Percentiles rank a stretch among this genome's conserved stretches.
Evolutionary conservation across 1,284 basidiomycete genomes (phyloP).

Genomic region (Microbotryum scabiosae): DNA sequence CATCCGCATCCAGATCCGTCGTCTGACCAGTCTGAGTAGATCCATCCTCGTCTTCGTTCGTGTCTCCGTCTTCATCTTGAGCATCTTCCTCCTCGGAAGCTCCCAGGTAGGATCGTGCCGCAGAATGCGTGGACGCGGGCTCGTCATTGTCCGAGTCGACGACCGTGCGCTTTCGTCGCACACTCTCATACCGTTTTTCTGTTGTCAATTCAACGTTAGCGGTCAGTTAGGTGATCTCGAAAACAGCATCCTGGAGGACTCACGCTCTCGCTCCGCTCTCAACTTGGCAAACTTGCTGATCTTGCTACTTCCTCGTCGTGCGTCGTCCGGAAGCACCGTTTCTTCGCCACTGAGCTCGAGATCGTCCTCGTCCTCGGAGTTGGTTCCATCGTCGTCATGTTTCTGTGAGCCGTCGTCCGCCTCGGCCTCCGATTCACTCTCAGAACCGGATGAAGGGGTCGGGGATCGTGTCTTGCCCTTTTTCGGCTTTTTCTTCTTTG

Average conservation of each 20-base stretch:
- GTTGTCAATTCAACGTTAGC: neutral
- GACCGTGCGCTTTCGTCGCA: neutral
- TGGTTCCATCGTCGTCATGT: neutral
- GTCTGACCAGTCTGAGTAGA: neutral
- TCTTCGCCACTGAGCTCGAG: slow-evolving; percentile 1
- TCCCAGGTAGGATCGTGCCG: neutral
- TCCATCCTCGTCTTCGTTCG: neutral
- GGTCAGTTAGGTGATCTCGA: neutral
- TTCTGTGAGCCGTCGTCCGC: neutral
- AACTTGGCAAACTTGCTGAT: neutral
- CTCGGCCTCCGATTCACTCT: neutral
- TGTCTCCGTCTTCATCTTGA: slow-evolving; percentile 3
- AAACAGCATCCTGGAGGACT: neutral
- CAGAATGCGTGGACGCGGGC: neutral
- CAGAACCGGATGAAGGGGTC: neutral
- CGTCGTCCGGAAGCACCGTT: neutral
- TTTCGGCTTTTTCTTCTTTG: neutral
- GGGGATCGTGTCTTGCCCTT: neutral
- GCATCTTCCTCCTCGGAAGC: slow-evolving; percentile 1
- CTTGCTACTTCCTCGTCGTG: neutral
- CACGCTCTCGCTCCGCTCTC: neutral
- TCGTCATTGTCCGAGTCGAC: neutral
- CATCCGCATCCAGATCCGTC: slow-evolving; percentile 1
- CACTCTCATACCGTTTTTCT: neutral
- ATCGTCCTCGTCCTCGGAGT: slow-evolving; percentile 16